These are phyloP conservation scores for Onygenales sp. DNA, from an alignment of 2,329 filamentous ascomycete species.

Conservation along the genomic window DNA sequence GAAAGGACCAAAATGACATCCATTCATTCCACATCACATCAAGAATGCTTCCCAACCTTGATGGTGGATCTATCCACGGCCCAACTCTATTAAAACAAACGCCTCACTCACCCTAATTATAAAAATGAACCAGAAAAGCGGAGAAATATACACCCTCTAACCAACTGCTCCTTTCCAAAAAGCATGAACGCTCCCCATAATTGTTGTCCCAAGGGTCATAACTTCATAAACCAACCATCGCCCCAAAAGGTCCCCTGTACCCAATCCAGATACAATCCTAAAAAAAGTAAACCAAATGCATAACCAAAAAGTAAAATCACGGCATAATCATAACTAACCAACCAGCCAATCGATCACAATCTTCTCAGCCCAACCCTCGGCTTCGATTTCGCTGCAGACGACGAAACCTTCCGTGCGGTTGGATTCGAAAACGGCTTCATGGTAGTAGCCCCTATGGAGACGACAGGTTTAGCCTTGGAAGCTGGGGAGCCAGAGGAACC, in stretches of 20 bases:
- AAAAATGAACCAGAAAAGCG: not conserved
- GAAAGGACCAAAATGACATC: no score
- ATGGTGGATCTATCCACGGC: no score
- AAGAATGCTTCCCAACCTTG: no score
- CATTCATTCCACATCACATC: no score
- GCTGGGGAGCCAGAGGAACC: no score
- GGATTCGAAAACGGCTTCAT: not conserved
- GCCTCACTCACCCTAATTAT: not conserved
- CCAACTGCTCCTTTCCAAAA: not conserved
- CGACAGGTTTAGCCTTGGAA: no score
- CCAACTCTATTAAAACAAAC: not conserved
- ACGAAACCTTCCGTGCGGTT: conserved; percentile 16
- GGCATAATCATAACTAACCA: not conserved
- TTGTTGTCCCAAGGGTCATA: not conserved
- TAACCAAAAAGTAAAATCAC: not conserved
- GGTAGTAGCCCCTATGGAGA: not conserved
- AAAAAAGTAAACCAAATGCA: not conserved
- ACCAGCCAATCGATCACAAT: conserved; percentile 12
- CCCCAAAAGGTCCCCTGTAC: not conserved
- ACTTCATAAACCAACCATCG: not conserved
- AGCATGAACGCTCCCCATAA: not conserved
- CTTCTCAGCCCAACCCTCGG: conserved; percentile 27
- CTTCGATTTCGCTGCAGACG: conserved; percentile 19
- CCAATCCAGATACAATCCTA: not conserved
- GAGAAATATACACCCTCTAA: not conserved